Conservation (phyloP, 2,329 filamentous ascomycete species). For the Fusarium sp. region DNA sequence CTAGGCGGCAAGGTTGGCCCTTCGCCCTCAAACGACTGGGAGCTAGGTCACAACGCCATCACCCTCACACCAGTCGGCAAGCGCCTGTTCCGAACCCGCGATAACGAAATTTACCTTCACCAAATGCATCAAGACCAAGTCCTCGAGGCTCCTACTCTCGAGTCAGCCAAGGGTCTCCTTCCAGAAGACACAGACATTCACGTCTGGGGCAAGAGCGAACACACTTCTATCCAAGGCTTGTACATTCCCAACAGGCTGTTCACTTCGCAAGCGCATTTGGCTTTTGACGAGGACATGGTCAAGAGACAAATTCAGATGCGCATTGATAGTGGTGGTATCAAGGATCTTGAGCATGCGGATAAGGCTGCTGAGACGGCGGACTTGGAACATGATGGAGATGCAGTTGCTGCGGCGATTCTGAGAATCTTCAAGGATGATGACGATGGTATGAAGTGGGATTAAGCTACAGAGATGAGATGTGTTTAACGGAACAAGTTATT, state of each 20-base stretch:
- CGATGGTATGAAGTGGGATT: conserved; percentile 50
- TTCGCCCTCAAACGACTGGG: conserved; percentile 75
- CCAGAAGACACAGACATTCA: conserved; percentile 56
- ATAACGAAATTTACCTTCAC: conserved; percentile 66
- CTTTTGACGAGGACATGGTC: conserved; percentile 78
- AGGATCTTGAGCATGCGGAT: conserved; percentile 69
- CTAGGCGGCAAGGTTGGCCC: conserved; percentile 74
- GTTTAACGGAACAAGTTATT: background rate
- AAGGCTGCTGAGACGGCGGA: conserved; percentile 71
- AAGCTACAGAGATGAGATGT: background rate
- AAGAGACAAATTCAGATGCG: conserved; percentile 70
- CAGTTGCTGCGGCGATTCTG: conserved; percentile 74
- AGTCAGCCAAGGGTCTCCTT: conserved; percentile 55
- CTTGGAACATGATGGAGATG: conserved; percentile 75
- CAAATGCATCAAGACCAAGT: conserved; percentile 87
- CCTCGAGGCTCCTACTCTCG: conserved; percentile 66
- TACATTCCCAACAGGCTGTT: conserved; percentile 74
- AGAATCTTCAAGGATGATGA: conserved; percentile 64
- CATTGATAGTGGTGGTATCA: conserved; percentile 68
- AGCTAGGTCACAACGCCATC: conserved; percentile 74
- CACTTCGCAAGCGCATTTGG: conserved; percentile 82
- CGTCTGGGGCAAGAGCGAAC: conserved; percentile 71
- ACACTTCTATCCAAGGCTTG: conserved; percentile 79
- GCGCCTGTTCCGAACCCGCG: conserved; percentile 72
- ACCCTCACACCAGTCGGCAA: conserved; percentile 73